Evolutionary conservation across 345 rosid species (phyloP).

Genomic region (Brassica rapa): DNA sequence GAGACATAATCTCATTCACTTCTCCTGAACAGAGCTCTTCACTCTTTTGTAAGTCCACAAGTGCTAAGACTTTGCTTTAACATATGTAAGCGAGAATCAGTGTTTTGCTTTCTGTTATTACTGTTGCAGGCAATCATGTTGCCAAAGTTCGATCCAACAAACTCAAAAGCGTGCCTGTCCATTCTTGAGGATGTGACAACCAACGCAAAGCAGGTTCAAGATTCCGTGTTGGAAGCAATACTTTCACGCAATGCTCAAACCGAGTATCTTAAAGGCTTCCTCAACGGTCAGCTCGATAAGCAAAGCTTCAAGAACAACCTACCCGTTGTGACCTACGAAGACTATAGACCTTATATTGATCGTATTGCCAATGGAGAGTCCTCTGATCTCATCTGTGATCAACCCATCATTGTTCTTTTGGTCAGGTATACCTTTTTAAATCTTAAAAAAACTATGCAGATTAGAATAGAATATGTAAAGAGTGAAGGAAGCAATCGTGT

Average conservation of each 20-base stretch:
- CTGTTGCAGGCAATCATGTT: neutral
- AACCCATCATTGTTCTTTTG: slow-evolving; percentile 72
- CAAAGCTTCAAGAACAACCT: slow-evolving; percentile 59
- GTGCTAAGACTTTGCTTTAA: neutral
- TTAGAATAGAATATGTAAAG: slow-evolving; percentile 1
- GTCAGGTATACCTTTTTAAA: slow-evolving; percentile 51
- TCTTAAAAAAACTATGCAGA: too few relatives aligned
- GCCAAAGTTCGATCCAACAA: slow-evolving; percentile 55
- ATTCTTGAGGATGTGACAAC: slow-evolving; percentile 66
- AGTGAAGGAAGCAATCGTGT: neutral
- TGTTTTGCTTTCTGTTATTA: neutral
- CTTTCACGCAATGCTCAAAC: slow-evolving; percentile 40
- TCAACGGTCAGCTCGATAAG: slow-evolving; percentile 49
- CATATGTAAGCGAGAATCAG: neutral
- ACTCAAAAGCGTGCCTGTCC: slow-evolving; percentile 58
- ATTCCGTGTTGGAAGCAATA: slow-evolving; percentile 55
- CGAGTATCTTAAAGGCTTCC: slow-evolving; percentile 56
- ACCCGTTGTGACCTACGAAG: slow-evolving; percentile 77
- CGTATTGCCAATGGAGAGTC: slow-evolving; percentile 74
- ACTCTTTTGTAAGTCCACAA: neutral
- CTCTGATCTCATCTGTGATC: slow-evolving; percentile 59
- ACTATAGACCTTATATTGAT: slow-evolving; percentile 56
- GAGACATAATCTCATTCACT: slow-evolving; percentile 9
- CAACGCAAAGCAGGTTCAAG: slow-evolving; percentile 59
- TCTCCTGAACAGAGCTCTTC: neutral